Percentiles rank a stretch among this genome's conserved stretches.
phyloP scores from a whole-genome alignment of 176 grass and related monocot genomes.

The Luzula sylvatica region DNA sequence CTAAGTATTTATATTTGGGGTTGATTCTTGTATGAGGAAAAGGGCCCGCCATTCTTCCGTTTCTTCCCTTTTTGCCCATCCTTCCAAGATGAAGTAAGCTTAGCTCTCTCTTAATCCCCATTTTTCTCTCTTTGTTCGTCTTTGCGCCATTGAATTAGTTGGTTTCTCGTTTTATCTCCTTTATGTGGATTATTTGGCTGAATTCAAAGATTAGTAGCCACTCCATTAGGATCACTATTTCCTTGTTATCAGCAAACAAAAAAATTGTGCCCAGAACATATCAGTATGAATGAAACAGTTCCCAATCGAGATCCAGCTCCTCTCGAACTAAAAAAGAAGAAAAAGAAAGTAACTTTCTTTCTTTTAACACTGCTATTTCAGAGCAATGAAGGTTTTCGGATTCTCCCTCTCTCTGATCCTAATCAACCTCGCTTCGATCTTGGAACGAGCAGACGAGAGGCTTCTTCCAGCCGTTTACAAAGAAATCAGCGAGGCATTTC shows the following conservation, averaged over 20 bases:
- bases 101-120: neutral
- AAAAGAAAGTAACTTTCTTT: no score
- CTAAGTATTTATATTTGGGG: constrained; percentile 4
- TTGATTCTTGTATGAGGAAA: constrained; percentile 25
- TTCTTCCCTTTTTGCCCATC: constrained; percentile 5
- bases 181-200: neutral
- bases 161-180: neutral
- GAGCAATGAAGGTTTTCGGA: constrained; percentile 75
- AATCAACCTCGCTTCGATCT: constrained; percentile 81
- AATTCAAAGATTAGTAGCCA: neutral
- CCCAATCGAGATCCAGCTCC: no score
- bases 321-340: no score
- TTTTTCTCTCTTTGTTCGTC: neutral
- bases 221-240: neutral
- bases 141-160: neutral
- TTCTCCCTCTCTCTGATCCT: constrained; percentile 90
- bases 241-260: neutral
- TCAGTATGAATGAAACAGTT: neutral
- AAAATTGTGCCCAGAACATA: neutral
- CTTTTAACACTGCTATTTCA: constrained; percentile 32
- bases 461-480: constrained; percentile 92
- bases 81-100: constrained; percentile 29
- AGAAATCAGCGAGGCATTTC: constrained; percentile 85
- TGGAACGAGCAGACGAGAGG: constrained; percentile 92
- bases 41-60: constrained; percentile 1